These are phyloP conservation scores for Onygenales sp. DNA, from an alignment of 2,329 filamentous ascomycete species.

Conservation along the genomic window DNA sequence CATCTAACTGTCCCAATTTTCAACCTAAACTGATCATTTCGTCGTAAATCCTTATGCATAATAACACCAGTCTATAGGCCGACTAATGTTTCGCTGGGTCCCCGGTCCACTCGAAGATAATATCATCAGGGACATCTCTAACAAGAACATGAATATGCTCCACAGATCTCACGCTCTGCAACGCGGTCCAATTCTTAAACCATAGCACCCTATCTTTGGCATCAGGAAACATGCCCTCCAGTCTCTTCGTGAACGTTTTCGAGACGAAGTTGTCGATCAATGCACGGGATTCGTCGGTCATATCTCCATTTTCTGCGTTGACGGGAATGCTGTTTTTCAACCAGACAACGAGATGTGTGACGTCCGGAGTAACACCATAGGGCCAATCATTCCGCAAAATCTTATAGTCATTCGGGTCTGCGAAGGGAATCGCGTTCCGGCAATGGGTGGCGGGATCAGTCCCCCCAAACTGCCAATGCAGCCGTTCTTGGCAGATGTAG, in stretches of 20 bases:
- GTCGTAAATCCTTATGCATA: too few relatives aligned
- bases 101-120: constrained; percentile 37
- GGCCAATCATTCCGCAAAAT: constrained; percentile 56
- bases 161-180: constrained; percentile 51
- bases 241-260: constrained; percentile 38
- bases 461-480: constrained; percentile 40
- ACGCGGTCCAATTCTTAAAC: constrained; percentile 55
- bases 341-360: constrained; percentile 52
- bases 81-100: constrained; percentile 14
- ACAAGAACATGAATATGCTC: constrained; percentile 51
- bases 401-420: constrained; percentile 44
- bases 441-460: constrained; percentile 13
- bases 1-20: neutral
- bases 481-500: constrained; percentile 46
- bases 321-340: constrained; percentile 41
- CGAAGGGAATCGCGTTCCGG: constrained; percentile 43
- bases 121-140: constrained; percentile 36
- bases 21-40: neutral
- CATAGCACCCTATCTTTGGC: constrained; percentile 44
- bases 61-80: too few relatives aligned
- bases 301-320: constrained; percentile 37
- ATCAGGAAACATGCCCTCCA: constrained; percentile 26
- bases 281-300: constrained; percentile 40
- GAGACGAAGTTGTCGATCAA: constrained; percentile 43
- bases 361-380: constrained; percentile 47